These are phyloP conservation scores for Fusarium austroafricanum DNA, from an alignment of 2,329 filamentous ascomycete species.

Conservation along the genomic window DNA sequence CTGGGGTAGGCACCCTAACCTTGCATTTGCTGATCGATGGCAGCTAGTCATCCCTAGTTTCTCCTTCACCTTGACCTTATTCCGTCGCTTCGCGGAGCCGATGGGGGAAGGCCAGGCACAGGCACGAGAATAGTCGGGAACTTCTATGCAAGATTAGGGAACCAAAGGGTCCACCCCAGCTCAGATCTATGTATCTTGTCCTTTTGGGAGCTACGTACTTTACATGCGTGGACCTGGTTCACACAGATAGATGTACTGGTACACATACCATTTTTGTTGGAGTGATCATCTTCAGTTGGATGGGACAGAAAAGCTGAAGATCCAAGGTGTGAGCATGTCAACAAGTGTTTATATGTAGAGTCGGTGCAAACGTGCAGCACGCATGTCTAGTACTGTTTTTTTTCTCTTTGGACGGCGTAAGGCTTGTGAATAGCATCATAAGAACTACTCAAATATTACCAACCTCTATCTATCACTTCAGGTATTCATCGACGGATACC, in stretches of 20 bases:
- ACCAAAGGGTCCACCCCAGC: slow-evolving; percentile 32
- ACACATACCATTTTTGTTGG: neutral
- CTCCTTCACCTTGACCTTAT: slow-evolving; percentile 27
- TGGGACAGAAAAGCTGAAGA: no score
- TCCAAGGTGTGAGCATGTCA: neutral
- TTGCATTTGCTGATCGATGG: slow-evolving; percentile 24
- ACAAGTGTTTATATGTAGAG: neutral
- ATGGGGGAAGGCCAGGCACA: slow-evolving; percentile 23
- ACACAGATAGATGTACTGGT: neutral
- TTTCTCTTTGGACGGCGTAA: no score
- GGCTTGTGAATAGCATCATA: no score
- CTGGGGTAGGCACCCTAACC: slow-evolving; percentile 12
- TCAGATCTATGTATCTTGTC: slow-evolving; percentile 35
- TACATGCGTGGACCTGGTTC: neutral
- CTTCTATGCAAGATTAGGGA: slow-evolving; percentile 40
- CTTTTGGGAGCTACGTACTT: slow-evolving; percentile 13
- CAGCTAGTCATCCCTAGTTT: slow-evolving; percentile 11
- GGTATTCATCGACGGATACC: no score
- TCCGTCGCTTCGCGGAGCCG: slow-evolving; percentile 14
- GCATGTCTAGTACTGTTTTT: neutral
- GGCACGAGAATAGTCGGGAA: slow-evolving; percentile 28
- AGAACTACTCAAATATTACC: no score
- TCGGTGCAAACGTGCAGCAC: neutral
- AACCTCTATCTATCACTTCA: no score
- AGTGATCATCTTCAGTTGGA: no score